Base-by-base conservation (phyloP, 345 rosid genomes). In the Ailanthus altissimus region DNA sequence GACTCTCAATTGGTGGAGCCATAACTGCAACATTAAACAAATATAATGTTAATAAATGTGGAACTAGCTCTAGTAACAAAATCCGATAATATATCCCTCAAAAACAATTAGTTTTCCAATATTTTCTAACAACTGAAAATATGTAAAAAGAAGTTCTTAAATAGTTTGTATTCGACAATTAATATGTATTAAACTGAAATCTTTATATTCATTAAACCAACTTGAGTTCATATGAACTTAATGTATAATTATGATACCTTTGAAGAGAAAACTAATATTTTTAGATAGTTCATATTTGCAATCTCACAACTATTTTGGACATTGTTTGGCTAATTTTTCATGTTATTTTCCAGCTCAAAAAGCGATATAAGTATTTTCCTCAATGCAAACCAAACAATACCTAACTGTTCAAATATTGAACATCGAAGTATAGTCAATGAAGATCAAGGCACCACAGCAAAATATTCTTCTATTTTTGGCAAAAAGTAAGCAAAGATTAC, bases 1-100 rank as follows among this genome's bases (percentile, higher is more conserved):
- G 38, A 62, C 87, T 65, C 82, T 90, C 97, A 77, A 85, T 84
- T 8, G 97, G 90, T 70, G 92, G 93, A 71, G 87, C 84, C 97
- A 94, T 94, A 26, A 45, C 94, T 89, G 83, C 82, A 79, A 78
- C 73, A 70, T 16, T 15, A 64, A 62, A 64, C 38, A 51, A 59
- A 14, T 3, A 18, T 32, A 2, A 26, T 12, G 43, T 73, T 59
- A 16, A 25, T 8, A 38, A 57, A 43, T 13, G 53, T 15, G 64
- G 38, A 69, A 11, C 61, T 40, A 10, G 47, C 54, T 67, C 46
- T 10, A n/a, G 67, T 14, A 56, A 28, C 66, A 7, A 32, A 80
- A 80, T 73, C 70, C 16, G 25, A 53, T 58, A 45, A 74, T 50
- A 62, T 56, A 51, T 65, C 12, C 16, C 14, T 13, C 8, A 6